phyloP scores from a whole-genome alignment of 768 basidiomycete genomes.

The Mycena indigotica region DNA sequence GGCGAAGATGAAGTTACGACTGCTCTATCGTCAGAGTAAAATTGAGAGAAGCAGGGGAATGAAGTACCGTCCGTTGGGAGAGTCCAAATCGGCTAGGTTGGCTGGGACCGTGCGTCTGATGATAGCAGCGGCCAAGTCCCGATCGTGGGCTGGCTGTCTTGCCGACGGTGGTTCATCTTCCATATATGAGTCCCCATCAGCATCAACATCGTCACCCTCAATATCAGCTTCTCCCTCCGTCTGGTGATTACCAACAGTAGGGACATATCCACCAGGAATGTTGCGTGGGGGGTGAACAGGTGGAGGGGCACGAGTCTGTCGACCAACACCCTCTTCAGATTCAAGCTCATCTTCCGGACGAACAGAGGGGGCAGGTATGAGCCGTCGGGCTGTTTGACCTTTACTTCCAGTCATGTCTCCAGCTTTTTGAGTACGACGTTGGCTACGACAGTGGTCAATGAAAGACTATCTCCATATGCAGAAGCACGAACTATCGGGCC shows the following conservation, averaged over 20 bases:
- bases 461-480: constrained; percentile 1
- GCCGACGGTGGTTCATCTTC: constrained; percentile 26
- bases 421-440: constrained; percentile 58
- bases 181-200: constrained; percentile 28
- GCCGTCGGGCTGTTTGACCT: neutral
- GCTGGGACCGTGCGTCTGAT: constrained; percentile 35
- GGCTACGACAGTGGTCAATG: constrained; percentile 37
- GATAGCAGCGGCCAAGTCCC: too few relatives aligned
- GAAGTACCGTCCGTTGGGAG: constrained; percentile 61
- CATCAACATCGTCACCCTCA: constrained; percentile 23
- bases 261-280: constrained; percentile 11
- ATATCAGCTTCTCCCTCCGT: constrained; percentile 32
- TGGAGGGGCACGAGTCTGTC: neutral
- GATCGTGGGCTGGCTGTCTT: too few relatives aligned
- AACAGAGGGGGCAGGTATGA: neutral
- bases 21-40: constrained; percentile 27
- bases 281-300: constrained; percentile 18
- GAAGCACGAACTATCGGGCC: constrained; percentile 57
- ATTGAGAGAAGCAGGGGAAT: constrained; percentile 10
- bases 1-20: constrained; percentile 59
- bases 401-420: constrained; percentile 48
- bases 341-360: constrained; percentile 30
- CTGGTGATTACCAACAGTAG: constrained; percentile 6
- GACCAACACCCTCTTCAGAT: constrained; percentile 31
- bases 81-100: constrained; percentile 61